These are phyloP conservation scores for Neoboletus magnificus DNA, from an alignment of 768 basidiomycete genomes.

Conservation along the genomic window DNA sequence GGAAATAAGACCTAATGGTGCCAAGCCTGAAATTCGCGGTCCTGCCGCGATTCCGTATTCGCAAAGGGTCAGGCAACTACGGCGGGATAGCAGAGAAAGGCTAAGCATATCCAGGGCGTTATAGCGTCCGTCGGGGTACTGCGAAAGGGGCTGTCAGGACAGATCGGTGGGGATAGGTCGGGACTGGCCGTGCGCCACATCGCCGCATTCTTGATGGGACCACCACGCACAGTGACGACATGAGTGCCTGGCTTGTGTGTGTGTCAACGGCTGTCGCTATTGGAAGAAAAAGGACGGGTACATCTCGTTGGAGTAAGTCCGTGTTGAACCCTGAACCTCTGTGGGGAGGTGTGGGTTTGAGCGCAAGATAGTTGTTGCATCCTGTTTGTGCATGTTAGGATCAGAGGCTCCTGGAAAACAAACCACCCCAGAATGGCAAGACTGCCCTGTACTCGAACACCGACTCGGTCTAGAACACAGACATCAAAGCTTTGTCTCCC, in stretches of 20 bases:
- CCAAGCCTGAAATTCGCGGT: background rate
- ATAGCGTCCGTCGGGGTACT: background rate
- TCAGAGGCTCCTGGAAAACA: conserved; percentile 27
- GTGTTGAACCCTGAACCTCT: background rate
- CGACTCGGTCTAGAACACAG: background rate
- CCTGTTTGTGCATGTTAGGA: conserved; percentile 29
- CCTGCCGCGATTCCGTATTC: background rate
- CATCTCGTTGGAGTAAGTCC: background rate
- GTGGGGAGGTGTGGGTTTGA: background rate
- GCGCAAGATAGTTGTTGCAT: conserved; percentile 3
- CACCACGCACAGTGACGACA: conserved; percentile 16
- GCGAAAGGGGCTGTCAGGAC: background rate
- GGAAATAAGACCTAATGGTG: conserved; percentile 2
- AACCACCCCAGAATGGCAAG: conserved; percentile 13
- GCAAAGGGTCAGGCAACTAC: background rate
- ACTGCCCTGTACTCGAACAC: conserved; percentile 1
- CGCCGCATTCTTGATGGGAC: conserved; percentile 14
- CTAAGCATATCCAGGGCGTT: background rate
- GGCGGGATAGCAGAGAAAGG: background rate
- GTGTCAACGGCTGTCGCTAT: background rate
- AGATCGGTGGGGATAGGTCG: background rate
- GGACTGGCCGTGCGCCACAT: conserved; percentile 20
- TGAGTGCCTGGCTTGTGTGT: conserved; percentile 9
- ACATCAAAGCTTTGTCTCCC: background rate
- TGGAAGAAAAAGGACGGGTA: too few species aligned